Evolutionary conservation across 2,329 filamentous ascomycete genomes (phyloP).

Genomic region (Fusarium piperis): DNA sequence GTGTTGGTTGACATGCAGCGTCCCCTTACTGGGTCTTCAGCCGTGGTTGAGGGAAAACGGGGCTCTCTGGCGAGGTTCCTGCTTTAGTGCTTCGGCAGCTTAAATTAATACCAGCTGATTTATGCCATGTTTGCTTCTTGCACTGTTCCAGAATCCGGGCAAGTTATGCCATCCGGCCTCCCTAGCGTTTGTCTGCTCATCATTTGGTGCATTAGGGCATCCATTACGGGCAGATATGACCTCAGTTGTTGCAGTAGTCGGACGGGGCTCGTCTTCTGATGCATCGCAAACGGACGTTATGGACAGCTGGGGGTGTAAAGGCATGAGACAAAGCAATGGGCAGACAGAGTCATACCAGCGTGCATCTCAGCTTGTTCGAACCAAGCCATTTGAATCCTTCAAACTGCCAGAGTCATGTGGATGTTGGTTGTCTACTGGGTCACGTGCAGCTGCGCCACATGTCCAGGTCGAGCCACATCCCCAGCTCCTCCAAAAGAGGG

Average conservation of each 20-base stretch:
- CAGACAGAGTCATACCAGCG: neutral
- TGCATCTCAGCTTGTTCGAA: neutral
- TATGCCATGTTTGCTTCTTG: slow-evolving; percentile 17
- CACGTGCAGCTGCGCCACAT: slow-evolving; percentile 18
- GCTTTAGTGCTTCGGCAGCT: neutral
- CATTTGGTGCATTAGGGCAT: neutral
- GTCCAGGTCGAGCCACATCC: slow-evolving; percentile 3
- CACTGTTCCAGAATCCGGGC: neutral
- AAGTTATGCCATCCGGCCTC: neutral
- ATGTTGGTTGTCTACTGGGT: neutral
- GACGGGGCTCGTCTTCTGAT: neutral
- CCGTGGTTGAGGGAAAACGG: neutral
- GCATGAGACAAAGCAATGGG: neutral
- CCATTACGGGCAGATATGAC: neutral
- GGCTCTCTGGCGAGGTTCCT: neutral
- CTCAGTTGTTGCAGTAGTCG: neutral
- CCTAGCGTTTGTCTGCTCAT: neutral
- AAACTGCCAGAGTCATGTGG: neutral
- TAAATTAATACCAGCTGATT: neutral
- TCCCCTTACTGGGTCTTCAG: neutral
- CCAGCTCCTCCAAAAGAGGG: slow-evolving; percentile 4
- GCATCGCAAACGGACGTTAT: neutral
- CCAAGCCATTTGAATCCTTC: slow-evolving; percentile 1
- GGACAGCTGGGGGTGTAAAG: neutral
- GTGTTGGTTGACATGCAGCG: slow-evolving; percentile 2